Conservation (phyloP, 371 early-diverging fungal species). For the Mortierella sp. region DNA sequence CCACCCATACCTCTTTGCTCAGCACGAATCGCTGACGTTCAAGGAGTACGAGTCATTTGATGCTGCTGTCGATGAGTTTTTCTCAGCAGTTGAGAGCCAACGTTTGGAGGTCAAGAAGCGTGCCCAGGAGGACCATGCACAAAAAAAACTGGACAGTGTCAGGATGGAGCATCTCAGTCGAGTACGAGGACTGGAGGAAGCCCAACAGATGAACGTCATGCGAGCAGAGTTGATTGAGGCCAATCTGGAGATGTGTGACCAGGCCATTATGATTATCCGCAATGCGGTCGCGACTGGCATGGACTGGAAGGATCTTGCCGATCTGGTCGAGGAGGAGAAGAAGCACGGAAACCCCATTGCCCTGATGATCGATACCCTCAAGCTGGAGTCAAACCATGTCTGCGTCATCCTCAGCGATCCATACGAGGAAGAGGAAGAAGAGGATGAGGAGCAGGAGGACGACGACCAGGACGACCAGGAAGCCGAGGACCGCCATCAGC, state of each 20-base stretch:
- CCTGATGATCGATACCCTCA: conserved; percentile 75
- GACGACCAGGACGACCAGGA: conserved; percentile 59
- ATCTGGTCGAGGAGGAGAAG: conserved; percentile 88
- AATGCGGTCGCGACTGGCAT: conserved; percentile 92
- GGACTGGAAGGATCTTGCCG: conserved; percentile 96
- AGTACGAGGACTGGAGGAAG: conserved; percentile 77
- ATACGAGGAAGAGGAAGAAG: conserved; percentile 63
- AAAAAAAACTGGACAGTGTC: conserved; percentile 87
- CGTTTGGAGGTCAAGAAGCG: conserved; percentile 78
- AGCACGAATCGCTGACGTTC: conserved; percentile 65
- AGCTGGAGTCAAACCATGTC: conserved; percentile 82
- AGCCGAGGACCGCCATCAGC: conserved; percentile 44
- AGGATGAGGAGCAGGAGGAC: conserved; percentile 29
- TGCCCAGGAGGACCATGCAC: conserved; percentile 82
- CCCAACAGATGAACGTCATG: conserved; percentile 74
- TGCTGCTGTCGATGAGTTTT: conserved; percentile 93
- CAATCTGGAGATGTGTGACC: conserved; percentile 89
- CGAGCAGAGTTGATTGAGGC: conserved; percentile 88
- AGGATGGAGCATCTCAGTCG: conserved; percentile 85
- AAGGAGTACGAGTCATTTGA: conserved; percentile 84
- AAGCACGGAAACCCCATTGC: conserved; percentile 87
- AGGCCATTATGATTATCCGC: conserved; percentile 87
- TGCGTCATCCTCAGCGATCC: conserved; percentile 58
- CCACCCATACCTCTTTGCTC: conserved; percentile 87
- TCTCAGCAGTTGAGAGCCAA: conserved; percentile 92